Base-by-base conservation (phyloP, 495 filamentous ascomycete genomes). In the Aspergillus biplanus region DNA sequence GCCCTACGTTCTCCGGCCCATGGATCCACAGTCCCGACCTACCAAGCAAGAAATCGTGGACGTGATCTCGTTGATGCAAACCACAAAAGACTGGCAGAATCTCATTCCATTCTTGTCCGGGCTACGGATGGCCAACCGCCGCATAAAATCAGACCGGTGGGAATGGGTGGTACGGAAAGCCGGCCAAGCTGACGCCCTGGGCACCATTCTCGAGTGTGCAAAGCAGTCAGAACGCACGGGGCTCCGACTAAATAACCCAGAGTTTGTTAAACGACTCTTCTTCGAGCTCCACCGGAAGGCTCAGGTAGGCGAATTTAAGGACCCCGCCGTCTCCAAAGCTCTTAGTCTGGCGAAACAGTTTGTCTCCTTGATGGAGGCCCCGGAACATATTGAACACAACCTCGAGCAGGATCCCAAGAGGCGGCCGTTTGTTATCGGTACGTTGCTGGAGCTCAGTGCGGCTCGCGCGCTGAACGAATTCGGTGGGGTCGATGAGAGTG, bases 51-150 rank as follows among this genome's bases (percentile, higher is more conserved):
- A 79, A 39, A 67, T 69, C n/a, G 27, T 68, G 15, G 44, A 69
- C 12, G 69, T 67, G 33, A 62, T 80, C 39, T 50, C 67, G n/a
- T 62, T 78, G 18, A 90, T 92, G 83, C 67, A 81, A 32, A 78
- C 77, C 4, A 69, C 68, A 32, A 75, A 75, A n/a, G 87, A 92
- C 73, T 89, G 82, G 74, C 71, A 79, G 18, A 89, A 87, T 75
- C 71, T 92, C 39, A 71, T 78, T 3, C 79, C 78, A 4, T 72
- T 92, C 21, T 70, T 92, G 46, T 75, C 80, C 27, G 90, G 87
- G 13, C 65, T 89, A n/a, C 61, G 65, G 34, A 75, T 78, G 58
- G 73, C 86, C 4, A 61, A 76, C 21, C 74, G 78, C 13, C 56
- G 44, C 11, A 39, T 87, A 33, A 59, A 55, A 1, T 21, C 42